These are phyloP conservation scores for Botryotinia globosa DNA, from an alignment of 2,329 filamentous ascomycete genomes.

Conservation along the genomic window DNA sequence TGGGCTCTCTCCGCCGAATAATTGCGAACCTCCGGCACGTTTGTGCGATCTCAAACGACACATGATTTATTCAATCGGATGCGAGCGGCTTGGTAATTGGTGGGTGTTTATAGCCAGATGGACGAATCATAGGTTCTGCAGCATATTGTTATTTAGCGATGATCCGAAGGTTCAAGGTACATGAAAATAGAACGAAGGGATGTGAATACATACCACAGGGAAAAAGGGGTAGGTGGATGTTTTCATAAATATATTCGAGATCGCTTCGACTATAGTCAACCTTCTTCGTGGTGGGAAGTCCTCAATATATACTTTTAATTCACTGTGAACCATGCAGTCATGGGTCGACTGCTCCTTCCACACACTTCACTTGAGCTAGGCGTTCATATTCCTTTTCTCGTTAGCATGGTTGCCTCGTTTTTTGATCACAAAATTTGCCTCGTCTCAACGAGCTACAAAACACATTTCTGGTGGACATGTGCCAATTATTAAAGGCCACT, in stretches of 20 bases:
- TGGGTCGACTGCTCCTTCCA: conserved; percentile 27
- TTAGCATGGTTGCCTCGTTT: conserved; percentile 34
- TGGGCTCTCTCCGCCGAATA: neutral
- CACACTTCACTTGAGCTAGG: conserved; percentile 23
- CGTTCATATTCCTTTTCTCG: conserved; percentile 21
- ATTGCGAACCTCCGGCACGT: neutral
- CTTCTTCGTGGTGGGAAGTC: conserved; percentile 22
- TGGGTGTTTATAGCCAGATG: conserved; percentile 26
- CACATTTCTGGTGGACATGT: conserved; percentile 15
- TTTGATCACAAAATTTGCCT: conserved; percentile 23
- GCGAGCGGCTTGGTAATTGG: conserved; percentile 14
- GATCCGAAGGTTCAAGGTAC: conserved; percentile 26
- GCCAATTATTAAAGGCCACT: conserved; percentile 15
- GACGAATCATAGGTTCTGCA: conserved; percentile 29
- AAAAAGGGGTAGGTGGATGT: neutral
- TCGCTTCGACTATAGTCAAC: neutral
- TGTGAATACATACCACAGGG: conserved; percentile 3
- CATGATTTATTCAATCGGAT: conserved; percentile 26
- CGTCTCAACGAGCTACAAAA: conserved; percentile 21
- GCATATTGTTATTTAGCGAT: conserved; percentile 32
- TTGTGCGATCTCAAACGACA: conserved; percentile 2
- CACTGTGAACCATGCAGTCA: conserved; percentile 18
- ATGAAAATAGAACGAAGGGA: conserved; percentile 4
- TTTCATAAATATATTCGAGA: neutral
- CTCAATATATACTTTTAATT: conserved; percentile 28